Evolutionary conservation across 2,329 filamentous ascomycete species (phyloP).

Genomic region (Diaporthe vexans): DNA sequence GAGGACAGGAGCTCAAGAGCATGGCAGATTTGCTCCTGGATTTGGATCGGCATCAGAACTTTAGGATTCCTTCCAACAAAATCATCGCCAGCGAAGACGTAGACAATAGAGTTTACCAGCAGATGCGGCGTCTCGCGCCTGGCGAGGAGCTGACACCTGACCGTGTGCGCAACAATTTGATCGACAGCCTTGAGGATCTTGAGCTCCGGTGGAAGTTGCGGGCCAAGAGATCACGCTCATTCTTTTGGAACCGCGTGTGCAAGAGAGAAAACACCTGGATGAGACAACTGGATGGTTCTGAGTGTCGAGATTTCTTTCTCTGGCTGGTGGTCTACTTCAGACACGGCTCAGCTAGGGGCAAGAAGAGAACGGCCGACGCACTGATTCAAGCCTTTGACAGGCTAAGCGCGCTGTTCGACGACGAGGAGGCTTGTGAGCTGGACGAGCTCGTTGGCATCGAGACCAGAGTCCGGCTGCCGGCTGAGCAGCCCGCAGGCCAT

Average conservation of each 20-base stretch:
- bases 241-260: slow-evolving; percentile 11
- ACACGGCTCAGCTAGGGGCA: slow-evolving; percentile 7
- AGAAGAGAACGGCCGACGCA: neutral
- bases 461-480: neutral
- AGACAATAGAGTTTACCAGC: neutral
- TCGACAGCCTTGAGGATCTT: neutral
- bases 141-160: neutral
- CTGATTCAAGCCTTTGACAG: neutral
- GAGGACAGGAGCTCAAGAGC: neutral
- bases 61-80: neutral
- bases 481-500: neutral
- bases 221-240: neutral
- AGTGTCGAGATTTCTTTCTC: slow-evolving; percentile 34
- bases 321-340: slow-evolving; percentile 23
- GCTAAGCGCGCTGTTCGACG: neutral
- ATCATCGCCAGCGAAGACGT: slow-evolving; percentile 20
- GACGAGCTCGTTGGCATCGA: neutral
- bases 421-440: slow-evolving; percentile 17
- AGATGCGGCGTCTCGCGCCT: slow-evolving; percentile 18
- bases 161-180: neutral
- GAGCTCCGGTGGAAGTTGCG: neutral
- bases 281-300: neutral
- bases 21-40: slow-evolving; percentile 14
- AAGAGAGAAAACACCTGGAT: neutral
- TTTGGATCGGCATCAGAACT: neutral